Evolutionary conservation across 2,329 filamentous ascomycete genomes (phyloP).

Genomic region (Fusarium sp.): DNA sequence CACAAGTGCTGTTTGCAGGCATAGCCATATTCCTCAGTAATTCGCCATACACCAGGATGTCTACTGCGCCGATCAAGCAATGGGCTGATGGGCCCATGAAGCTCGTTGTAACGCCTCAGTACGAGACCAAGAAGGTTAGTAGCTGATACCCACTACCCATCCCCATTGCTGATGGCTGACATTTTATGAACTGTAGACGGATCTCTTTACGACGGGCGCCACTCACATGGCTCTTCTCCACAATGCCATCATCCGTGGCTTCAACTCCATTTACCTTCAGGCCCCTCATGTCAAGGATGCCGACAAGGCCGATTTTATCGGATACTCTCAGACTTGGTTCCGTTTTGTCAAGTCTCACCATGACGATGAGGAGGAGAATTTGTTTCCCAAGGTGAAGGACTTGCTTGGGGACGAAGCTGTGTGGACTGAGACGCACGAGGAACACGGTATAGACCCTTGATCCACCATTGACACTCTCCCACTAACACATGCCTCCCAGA

Average conservation of each 20-base stretch:
- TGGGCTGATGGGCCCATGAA: slow-evolving; percentile 69
- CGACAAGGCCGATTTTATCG: slow-evolving; percentile 69
- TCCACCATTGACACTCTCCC: background rate
- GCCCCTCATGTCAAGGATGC: slow-evolving; percentile 62
- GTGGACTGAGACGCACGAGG: slow-evolving; percentile 64
- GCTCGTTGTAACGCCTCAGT: slow-evolving; percentile 66
- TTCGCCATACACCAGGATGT: slow-evolving; percentile 52
- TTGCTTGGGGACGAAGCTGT: slow-evolving; percentile 63
- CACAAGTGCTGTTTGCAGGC: slow-evolving; percentile 47
- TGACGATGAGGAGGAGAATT: slow-evolving; percentile 67
- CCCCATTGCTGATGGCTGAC: background rate
- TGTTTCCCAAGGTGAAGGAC: slow-evolving; percentile 67
- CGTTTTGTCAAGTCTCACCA: slow-evolving; percentile 71
- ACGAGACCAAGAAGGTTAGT: slow-evolving; percentile 62
- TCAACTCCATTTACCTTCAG: slow-evolving; percentile 73
- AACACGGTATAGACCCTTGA: slow-evolving; percentile 60
- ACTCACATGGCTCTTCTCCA: slow-evolving; percentile 73
- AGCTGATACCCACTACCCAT: background rate
- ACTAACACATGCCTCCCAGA: slow-evolving; percentile 39
- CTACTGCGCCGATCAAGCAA: slow-evolving; percentile 43
- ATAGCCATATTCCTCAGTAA: slow-evolving; percentile 47
- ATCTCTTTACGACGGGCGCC: slow-evolving; percentile 69
- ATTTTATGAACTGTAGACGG: slow-evolving; percentile 53
- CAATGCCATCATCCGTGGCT: slow-evolving; percentile 72
- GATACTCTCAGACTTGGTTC: slow-evolving; percentile 69